Evolutionary conservation across 164 flowering plant genomes (phyloP).

Genomic region (Cinnamomum chago): DNA sequence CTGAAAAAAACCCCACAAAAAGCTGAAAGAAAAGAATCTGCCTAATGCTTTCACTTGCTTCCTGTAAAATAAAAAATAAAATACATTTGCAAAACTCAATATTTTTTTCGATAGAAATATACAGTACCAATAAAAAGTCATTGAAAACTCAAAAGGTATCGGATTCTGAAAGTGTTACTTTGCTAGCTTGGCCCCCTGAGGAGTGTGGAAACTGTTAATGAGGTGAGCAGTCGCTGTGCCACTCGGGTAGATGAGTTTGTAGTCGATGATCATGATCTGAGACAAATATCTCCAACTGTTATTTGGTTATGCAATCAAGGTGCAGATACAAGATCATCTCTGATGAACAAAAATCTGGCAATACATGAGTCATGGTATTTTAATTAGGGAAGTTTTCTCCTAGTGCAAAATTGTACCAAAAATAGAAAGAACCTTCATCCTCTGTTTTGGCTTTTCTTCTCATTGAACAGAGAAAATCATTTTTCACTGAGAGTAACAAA

Average conservation of each 20-base stretch:
- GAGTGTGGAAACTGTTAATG: slow-evolving; percentile 70
- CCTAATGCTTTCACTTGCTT: slow-evolving; percentile 24
- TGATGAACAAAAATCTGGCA: background rate
- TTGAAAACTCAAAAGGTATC: background rate
- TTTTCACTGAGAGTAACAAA: too few relatives aligned
- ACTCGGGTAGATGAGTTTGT: slow-evolving; percentile 60
- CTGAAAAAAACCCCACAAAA: slow-evolving; percentile 28
- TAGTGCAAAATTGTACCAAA: background rate
- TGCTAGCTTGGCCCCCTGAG: slow-evolving; percentile 54
- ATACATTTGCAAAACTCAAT: background rate
- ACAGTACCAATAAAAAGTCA: background rate
- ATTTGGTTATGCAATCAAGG: background rate
- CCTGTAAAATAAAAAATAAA: slow-evolving; percentile 8
- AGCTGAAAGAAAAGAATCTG: slow-evolving; percentile 23
- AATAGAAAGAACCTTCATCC: background rate
- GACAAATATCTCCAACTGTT: background rate
- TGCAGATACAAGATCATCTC: background rate
- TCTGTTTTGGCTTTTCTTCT: background rate
- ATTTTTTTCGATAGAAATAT: background rate
- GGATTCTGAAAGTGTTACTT: slow-evolving; percentile 26
- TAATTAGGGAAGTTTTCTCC: background rate
- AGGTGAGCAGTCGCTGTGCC: slow-evolving; percentile 69
- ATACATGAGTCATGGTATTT: background rate
- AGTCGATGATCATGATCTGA: slow-evolving; percentile 64
- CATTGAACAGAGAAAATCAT: too few relatives aligned